Percentiles rank a stretch among this genome's conserved stretches.
Conservation (phyloP, 495 filamentous ascomycete species). For the Neurospora cerealis region DNA sequence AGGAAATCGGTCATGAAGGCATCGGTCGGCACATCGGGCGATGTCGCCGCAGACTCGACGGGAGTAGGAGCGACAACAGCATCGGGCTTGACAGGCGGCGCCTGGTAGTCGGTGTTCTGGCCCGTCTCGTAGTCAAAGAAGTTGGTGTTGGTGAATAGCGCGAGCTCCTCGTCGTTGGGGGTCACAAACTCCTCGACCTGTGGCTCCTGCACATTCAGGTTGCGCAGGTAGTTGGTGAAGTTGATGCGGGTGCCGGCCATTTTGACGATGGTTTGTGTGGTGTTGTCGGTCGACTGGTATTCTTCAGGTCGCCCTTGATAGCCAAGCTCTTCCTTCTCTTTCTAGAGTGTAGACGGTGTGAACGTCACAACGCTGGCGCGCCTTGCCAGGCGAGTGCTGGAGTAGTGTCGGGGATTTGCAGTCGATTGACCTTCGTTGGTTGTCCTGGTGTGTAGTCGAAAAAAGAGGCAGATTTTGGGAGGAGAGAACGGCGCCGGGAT, state of each 20-base stretch:
- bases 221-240: conserved; percentile 79
- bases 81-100: conserved; percentile 25
- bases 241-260: conserved; percentile 40
- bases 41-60: conserved; percentile 1
- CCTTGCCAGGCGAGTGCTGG: not conserved
- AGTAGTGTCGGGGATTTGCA: not conserved
- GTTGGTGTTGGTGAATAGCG: conserved; percentile 84
- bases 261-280: not conserved
- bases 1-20: conserved; percentile 30
- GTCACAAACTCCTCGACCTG: conserved; percentile 52
- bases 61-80: conserved; percentile 17
- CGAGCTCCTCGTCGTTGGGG: conserved; percentile 60
- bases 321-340: not conserved
- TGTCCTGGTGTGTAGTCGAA: not conserved
- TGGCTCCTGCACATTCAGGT: conserved; percentile 69
- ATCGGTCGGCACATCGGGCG: conserved; percentile 26
- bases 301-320: not conserved
- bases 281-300: not conserved
- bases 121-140: conserved; percentile 80
- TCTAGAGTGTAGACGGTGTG: not conserved
- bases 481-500: not conserved
- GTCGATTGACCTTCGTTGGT: not conserved
- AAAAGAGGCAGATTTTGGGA: not conserved
- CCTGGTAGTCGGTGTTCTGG: conserved; percentile 29
- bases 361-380: not conserved